Evolutionary conservation across 2,329 filamentous ascomycete genomes (phyloP).

Genomic region (Trichophyton verrucosum): DNA sequence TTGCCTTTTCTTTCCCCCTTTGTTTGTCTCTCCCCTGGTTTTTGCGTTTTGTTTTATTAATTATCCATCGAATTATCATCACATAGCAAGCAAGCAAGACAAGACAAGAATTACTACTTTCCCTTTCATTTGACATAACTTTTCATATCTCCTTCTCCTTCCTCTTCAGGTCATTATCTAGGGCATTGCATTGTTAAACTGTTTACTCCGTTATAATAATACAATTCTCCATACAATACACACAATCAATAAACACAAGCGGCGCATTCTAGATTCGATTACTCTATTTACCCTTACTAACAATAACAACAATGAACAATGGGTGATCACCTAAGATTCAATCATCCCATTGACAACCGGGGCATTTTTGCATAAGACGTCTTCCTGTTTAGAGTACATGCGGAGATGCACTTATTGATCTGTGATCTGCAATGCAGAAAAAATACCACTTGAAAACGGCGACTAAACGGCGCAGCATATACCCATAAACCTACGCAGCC

Average conservation of each 20-base stretch:
- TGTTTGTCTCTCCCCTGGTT: background rate
- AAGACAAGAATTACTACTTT: background rate
- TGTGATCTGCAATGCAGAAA: background rate
- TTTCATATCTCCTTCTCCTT: no score
- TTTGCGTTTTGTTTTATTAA: background rate
- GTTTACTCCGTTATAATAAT: no score
- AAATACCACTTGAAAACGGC: background rate
- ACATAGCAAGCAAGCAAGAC: conserved; percentile 1
- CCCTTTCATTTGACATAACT: no score
- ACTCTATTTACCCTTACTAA: background rate
- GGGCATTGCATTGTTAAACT: no score
- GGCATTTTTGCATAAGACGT: background rate
- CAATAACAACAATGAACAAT: background rate
- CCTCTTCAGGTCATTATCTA: no score
- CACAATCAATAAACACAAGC: no score
- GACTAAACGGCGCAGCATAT: background rate
- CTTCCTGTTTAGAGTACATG: background rate
- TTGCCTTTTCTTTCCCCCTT: background rate
- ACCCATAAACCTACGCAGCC: no score
- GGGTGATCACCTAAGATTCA: background rate
- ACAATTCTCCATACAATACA: no score
- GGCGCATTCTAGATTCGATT: no score
- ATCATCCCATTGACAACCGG: background rate
- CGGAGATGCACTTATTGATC: background rate
- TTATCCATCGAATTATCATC: background rate